phyloP scores from a whole-genome alignment of 352 stramenopile species.

The Pythium oligandrum region DNA sequence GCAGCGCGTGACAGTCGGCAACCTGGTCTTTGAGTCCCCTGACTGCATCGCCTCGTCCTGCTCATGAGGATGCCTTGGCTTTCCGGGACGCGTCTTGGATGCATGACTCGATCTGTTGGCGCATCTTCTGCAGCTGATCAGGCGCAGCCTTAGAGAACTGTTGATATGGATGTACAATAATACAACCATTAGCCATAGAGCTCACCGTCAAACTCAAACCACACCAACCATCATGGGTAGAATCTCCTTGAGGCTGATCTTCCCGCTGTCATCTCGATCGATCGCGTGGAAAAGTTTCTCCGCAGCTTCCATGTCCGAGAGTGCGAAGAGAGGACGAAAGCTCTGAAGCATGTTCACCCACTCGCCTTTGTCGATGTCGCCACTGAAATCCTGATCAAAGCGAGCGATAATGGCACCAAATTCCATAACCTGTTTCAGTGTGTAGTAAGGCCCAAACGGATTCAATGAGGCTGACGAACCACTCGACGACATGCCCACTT shows the following conservation, averaged over 20 bases:
- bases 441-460: constrained; percentile 56
- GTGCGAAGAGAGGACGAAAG: constrained; percentile 16
- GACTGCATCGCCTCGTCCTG: constrained; percentile 42
- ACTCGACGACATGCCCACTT: too few relatives aligned
- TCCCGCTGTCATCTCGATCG: constrained; percentile 43
- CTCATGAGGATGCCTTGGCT: background rate
- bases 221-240: constrained; percentile 41
- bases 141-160: constrained; percentile 45
- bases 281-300: constrained; percentile 47
- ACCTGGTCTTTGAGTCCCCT: constrained; percentile 42
- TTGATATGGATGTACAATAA: too few relatives aligned
- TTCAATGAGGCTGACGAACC: constrained; percentile 10
- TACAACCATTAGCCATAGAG: too few relatives aligned
- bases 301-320: constrained; percentile 21
- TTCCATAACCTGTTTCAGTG: constrained; percentile 49
- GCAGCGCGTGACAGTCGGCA: constrained; percentile 27
- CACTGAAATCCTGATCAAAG: constrained; percentile 52
- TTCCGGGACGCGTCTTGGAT: constrained; percentile 4
- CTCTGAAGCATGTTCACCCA: constrained; percentile 46
- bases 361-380: constrained; percentile 49
- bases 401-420: constrained; percentile 40
- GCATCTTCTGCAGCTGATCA: constrained; percentile 48
- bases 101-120: constrained; percentile 20
- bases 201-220: too few relatives aligned
- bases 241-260: constrained; percentile 45